These are phyloP conservation scores for Ascocoryne sarcoides DNA, from an alignment of 2,329 filamentous ascomycete genomes.

Conservation along the genomic window DNA sequence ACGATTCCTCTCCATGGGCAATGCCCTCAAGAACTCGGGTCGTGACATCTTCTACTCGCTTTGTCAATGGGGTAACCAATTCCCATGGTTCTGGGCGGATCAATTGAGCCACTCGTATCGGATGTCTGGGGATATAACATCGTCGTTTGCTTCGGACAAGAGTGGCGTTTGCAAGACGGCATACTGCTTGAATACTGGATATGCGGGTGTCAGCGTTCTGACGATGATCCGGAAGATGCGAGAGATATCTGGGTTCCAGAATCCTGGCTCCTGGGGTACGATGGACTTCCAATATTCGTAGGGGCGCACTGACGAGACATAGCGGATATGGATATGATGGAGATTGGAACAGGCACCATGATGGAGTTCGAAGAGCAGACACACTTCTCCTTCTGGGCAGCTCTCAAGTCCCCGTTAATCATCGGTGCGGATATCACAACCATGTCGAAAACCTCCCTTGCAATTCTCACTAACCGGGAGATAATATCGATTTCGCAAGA, in stretches of 20 bases:
- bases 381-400: slow-evolving; percentile 16
- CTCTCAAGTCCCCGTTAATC: slow-evolving; percentile 12
- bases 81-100: slow-evolving; percentile 42
- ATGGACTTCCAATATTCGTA: too few relatives aligned
- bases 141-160: too few relatives aligned
- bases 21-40: slow-evolving; percentile 37
- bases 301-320: too few relatives aligned
- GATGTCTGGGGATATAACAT: slow-evolving; percentile 36
- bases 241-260: slow-evolving; percentile 28
- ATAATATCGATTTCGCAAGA: slow-evolving; percentile 32
- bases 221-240: slow-evolving; percentile 30
- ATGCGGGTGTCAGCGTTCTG: slow-evolving; percentile 26
- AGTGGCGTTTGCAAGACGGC: slow-evolving; percentile 25
- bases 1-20: slow-evolving; percentile 42
- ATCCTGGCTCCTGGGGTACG: slow-evolving; percentile 25
- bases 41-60: slow-evolving; percentile 42
- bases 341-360: slow-evolving; percentile 29
- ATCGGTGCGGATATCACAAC: slow-evolving; percentile 26
- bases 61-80: slow-evolving; percentile 44
- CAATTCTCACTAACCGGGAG: slow-evolving; percentile 29
- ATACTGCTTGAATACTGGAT: slow-evolving; percentile 30
- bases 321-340: slow-evolving; percentile 27
- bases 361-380: slow-evolving; percentile 28
- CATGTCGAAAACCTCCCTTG: slow-evolving; percentile 23
- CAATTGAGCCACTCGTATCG: slow-evolving; percentile 39